Conservation (phyloP, 1,284 basidiomycete species). For the Tausonia pullulans region DNA sequence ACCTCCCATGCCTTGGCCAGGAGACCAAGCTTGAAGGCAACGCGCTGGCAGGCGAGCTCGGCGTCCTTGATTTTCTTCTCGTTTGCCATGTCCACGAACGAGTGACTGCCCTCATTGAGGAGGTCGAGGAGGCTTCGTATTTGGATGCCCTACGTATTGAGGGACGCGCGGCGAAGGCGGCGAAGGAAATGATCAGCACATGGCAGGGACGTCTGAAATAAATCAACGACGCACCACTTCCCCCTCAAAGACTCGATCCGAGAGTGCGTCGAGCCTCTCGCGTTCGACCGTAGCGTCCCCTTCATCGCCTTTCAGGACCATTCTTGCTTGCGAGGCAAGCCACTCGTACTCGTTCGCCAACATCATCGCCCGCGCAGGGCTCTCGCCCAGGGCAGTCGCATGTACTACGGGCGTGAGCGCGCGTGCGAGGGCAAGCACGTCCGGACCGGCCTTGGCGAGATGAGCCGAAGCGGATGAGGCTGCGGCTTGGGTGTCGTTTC, state of each 20-base stretch:
- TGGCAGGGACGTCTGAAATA: too few relatives aligned
- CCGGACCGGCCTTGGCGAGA: neutral
- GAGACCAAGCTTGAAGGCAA: slow-evolving; percentile 54
- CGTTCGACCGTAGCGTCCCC: neutral
- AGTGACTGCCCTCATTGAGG: slow-evolving; percentile 44
- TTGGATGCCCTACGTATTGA: neutral
- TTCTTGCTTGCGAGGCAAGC: neutral
- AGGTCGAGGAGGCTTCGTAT: too few relatives aligned
- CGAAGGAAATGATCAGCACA: neutral
- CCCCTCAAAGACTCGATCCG: neutral
- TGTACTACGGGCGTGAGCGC: neutral
- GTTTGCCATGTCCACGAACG: slow-evolving; percentile 60
- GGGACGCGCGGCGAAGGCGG: too few relatives aligned
- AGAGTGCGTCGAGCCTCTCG: neutral
- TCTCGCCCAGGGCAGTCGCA: neutral
- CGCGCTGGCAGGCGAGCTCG: slow-evolving; percentile 56
- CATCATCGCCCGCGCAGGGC: neutral
- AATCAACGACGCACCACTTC: neutral
- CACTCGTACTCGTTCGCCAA: neutral
- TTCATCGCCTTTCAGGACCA: neutral
- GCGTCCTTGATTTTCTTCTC: slow-evolving; percentile 68
- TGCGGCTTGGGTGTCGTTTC: neutral
- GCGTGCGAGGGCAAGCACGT: neutral
- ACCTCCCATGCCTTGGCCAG: slow-evolving; percentile 66
- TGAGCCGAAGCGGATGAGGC: neutral